Evolutionary conservation across 73 alveolate species (phyloP).

Genomic region (Stentor coeruleus): DNA sequence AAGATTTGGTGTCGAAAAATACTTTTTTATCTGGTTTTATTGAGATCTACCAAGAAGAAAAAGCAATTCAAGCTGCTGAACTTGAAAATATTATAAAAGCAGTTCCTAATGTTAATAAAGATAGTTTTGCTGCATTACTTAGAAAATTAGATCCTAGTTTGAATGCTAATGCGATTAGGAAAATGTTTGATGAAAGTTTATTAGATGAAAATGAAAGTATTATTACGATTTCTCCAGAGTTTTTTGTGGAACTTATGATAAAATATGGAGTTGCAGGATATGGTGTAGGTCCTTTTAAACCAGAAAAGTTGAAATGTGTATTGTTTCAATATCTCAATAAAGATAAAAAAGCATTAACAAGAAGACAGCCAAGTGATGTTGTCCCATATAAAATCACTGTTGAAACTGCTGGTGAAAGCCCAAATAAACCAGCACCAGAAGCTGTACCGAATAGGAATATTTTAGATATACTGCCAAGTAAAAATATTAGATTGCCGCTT

Average conservation of each 20-base stretch:
- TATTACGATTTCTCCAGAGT: background rate
- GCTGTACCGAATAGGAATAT: background rate
- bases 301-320: background rate
- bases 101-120: background rate
- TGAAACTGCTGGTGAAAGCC: background rate
- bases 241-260: background rate
- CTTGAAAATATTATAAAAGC: background rate
- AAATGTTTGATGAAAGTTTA: background rate
- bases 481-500: background rate
- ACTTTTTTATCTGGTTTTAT: background rate
- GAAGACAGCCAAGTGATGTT: constrained; percentile 1
- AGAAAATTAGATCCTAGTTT: background rate
- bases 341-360: background rate
- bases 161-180: background rate
- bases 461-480: background rate
- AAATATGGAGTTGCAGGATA: background rate
- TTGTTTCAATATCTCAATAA: background rate
- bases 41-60: background rate
- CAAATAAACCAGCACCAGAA: background rate
- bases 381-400: background rate
- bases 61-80: background rate
- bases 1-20: too few species aligned
- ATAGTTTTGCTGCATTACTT: background rate
- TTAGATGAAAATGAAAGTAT: background rate
- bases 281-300: background rate